Evolutionary conservation across 108 stramenopile species (phyloP).

Genomic region (Seminavis robusta): DNA sequence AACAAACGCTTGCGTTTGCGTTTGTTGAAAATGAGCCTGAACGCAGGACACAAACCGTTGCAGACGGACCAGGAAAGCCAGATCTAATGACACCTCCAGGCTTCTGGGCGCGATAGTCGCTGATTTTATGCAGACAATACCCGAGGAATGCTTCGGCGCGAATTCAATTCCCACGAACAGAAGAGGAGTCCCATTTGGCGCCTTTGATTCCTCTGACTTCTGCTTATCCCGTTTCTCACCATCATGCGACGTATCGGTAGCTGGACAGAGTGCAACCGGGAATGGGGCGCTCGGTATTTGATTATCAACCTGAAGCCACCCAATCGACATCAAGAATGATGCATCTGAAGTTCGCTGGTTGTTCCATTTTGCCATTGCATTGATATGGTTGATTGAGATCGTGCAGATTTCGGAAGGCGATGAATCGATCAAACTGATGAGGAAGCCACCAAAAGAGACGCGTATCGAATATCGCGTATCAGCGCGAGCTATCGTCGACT

Average conservation of each 20-base stretch:
- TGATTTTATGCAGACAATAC: constrained; percentile 47
- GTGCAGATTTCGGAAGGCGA: constrained; percentile 64
- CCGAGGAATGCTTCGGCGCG: constrained; percentile 66
- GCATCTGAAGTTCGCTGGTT: constrained; percentile 42
- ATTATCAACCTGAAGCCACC: constrained; percentile 78
- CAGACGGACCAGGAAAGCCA: constrained; percentile 63
- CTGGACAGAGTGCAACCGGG: constrained; percentile 64
- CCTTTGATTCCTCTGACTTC: background rate
- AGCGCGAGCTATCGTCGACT: too few relatives aligned
- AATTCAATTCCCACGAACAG: constrained; percentile 49
- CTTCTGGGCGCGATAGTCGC: constrained; percentile 58
- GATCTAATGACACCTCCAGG: constrained; percentile 51
- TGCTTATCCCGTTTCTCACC: too few relatives aligned
- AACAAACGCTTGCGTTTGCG: too few relatives aligned
- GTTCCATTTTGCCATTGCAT: constrained; percentile 55
- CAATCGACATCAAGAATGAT: constrained; percentile 39
- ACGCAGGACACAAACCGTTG: constrained; percentile 57
- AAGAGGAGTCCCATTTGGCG: constrained; percentile 27
- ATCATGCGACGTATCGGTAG: too few relatives aligned
- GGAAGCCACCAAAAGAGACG: constrained; percentile 43
- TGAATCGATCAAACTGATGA: constrained; percentile 68
- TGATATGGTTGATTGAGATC: constrained; percentile 46
- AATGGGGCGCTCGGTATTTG: constrained; percentile 68
- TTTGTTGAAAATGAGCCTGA: constrained; percentile 28
- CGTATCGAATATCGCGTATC: background rate